Evolutionary conservation across 805 yeast genomes (phyloP), one percentile per base, ranked within the genome.

Genomic region (Myxozyma lipomycoides): DNA sequence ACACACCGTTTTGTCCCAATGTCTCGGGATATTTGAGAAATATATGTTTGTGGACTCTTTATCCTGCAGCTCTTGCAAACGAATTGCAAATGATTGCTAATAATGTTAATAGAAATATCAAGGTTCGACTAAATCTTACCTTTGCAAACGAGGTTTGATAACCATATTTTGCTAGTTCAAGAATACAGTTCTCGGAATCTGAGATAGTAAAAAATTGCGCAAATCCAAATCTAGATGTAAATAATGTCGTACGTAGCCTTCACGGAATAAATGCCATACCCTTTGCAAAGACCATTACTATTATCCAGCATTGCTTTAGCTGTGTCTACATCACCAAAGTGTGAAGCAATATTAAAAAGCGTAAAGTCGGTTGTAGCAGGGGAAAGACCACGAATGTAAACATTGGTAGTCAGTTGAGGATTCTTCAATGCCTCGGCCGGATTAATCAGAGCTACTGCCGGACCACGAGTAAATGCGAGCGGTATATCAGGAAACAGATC

Each of bases 301-400:
- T 43, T 39, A 40, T 61, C 74, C 3, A 80, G 76, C 63, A 78
- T 77, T 7, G 78, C 71, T 50, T 77, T 78, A 1, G 78, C 77
- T 39, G 79, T 73, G 7, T 73, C 69, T 18, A 78, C 74, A 18
- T 65, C 67, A 6, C 82, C 82, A 61, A 68, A 78, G 40, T 63
- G 59, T 23, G 60, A 52, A 56, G 74, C 77, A 38, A 74, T 63
- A 3, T 66, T 62, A 19, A 60, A 43, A 25, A 78, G 63, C 60
- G 77, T 81, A 15, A 75, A 70, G 62, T 83, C 86, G 38, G 70
- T 71, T 64, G 79, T 77, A 2, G 70, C 59, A 5, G 75, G 61
- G 1, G 87, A 83, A 32, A 83, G 67, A 59, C 82, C 80, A 51
- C 80, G 81, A 30, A 83, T 81, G 62, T 83, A 83, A 36, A 83